Evolutionary conservation across 805 yeast genomes (phyloP), one percentile per base, ranked within the genome.

Genomic region (Suhomyces tanzawaensis): DNA sequence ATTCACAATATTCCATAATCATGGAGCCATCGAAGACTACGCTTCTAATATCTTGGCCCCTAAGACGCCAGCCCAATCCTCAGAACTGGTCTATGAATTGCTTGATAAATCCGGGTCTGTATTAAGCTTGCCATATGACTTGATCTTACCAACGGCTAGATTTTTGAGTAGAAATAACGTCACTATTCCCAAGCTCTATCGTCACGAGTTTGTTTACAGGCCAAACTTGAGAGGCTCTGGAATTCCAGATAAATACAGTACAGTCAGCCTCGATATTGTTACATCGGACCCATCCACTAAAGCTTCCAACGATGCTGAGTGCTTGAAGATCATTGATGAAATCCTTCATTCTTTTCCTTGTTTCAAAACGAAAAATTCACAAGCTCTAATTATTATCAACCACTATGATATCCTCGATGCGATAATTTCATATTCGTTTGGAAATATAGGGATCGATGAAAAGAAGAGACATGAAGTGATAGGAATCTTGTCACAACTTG

Each of bases 121-220:
- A 3, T 64, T 93, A 23, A 95, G 90, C 48, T 63, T 93, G 23
- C 95, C 96, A 2, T 89, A 85, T 54, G 99, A 93, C 57, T 69
- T 90, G 44, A 85, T 95, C 0, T 66, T 90, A 23, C 98, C 99
- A 0, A 77, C 85, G 68, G 99, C 99, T 0, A 70, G 98, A 47
- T 71, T 79, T 34, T 59, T 93, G 22, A 89, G 96, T 2, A 77
- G 83, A 39, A 67, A 70, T n/a, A 72, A 71, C 14, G 46, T 71
- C 2, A 51, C 59, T 1, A 67, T 78, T 2, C 64, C 74, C 3
- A 90, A 91, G 57, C 66, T 83, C 13, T 91, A 69, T 57, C 70
- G 95, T 19, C 77, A 84, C 45, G 95, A 86, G 35, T 78, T 79
- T 49, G 98, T 93, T 1, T 93, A 79, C 56, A 73, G 98, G 34